Evolutionary conservation across 2,329 filamentous ascomycete species (phyloP), one percentile per base, ranked within the genome.

Genomic region (Ophiostoma sp.): DNA sequence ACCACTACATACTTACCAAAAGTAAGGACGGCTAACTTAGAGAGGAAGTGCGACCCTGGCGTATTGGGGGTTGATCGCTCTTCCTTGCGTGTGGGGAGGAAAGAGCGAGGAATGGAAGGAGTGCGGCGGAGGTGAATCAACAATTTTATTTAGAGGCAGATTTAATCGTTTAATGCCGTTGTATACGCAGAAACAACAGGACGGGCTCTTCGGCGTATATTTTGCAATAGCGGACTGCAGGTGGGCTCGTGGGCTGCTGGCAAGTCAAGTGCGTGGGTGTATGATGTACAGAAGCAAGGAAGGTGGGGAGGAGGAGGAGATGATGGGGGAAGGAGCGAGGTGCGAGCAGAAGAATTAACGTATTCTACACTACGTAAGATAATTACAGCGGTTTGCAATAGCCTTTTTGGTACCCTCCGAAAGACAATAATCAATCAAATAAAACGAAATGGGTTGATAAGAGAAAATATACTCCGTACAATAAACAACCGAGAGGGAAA

Each of bases 1-100:
- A 54, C 41, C 15, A 35, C 48, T 44, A 67, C 27, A 31, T 31
- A 31, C 27, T 1, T 31, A 31, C 41, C 35, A 48, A 15, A 57
- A 54, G 39, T 31, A 62, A 7, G 52, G 33, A 39, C 41, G 52
- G 60, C 31, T 35, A 20, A 64, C 60, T 64, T 64, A 62, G 13
- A 20, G 44, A 48, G 44, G 44, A 20, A 20, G 44, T 20, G 39
- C 39, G 39, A 41, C 39, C 39, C 17, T 23, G 62, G 33, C 23
- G 54, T 57, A 54, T 68, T 68, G n/a, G 57, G 52, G 67, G 68
- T 23, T 48, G 54, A 36, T 64, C 67, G 39, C 57, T 69, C 41
- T 64, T 65, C 36, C n/a, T 57, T 67, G 27, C 23, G 41, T 27
- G 67, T 23, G 27, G 67, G 44, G 39, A 35, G 62, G 52, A 27